Base-by-base conservation (phyloP, 2,329 filamentous ascomycete genomes). In the Tolypocladium inflatum region DNA sequence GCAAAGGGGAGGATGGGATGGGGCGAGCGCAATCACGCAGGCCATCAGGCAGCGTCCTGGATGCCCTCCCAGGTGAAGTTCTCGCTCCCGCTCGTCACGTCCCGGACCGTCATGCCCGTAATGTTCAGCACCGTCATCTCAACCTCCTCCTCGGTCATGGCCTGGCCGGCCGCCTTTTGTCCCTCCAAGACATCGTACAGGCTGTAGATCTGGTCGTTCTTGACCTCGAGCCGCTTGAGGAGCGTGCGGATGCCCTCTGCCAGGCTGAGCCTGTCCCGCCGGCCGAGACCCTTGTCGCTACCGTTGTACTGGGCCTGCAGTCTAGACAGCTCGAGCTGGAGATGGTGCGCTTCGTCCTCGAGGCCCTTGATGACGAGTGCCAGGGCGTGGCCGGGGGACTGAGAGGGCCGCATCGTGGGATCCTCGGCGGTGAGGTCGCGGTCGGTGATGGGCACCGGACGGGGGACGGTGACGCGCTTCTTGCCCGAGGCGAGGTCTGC, bases 101-200 rank as follows among this genome's bases (percentile, higher is more conserved):
- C 74, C 3, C 74, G 70, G 17, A 77, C 68, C 23, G 74, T 75
- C 70, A 78, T 72, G 63, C 75, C 75, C 10, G 75, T 77, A 38
- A 83, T 80, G 66, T 78, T 82, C 56, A 78, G 71, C 15, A 89
- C 77, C 0, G 86, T 89, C 65, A 85, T 77, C 65, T 88, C 85
- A 50, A 87, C 76, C 65, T 85, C 80, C 23, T 83, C 80, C 63
- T 83, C 79, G 1, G 76, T 81, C 79, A 88, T 86, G 62, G 80
- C 78, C 66, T 84, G 81, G 0, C 84, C 84, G 3, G 80, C 79
- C 39, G 78, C 78, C 74, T 88, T 90, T 69, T 92, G 89, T 7
- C 87, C 89, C 71, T 93, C 90, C 0, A 94, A 78, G 1, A 94
- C 90, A 69, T 96, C 91, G 65, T 92, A 90, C 17, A 96, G 77